Percentiles rank a stretch among this genome's conserved stretches.
Evolutionary conservation across 2,329 filamentous ascomycete species (phyloP).

Genomic region (Acephala macrosclerotiorum): DNA sequence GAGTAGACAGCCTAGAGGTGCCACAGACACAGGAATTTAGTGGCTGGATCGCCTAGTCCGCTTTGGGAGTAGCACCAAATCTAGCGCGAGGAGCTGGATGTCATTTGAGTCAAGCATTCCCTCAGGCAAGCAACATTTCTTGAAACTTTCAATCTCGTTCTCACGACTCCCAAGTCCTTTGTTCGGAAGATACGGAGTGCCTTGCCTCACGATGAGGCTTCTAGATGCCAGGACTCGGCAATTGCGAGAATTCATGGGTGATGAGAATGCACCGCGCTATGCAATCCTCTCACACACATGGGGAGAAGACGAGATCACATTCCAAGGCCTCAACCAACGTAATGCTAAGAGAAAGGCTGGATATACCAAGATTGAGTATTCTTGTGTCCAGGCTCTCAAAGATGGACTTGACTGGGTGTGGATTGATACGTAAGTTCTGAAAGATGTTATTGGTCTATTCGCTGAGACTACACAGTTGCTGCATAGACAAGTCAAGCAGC

Average conservation of each 20-base stretch:
- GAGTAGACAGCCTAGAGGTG: too few species aligned
- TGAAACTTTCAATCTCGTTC: too few species aligned
- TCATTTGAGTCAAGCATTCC: too few species aligned
- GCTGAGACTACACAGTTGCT: conserved; percentile 5
- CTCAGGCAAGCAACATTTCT: too few species aligned
- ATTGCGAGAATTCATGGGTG: conserved; percentile 21
- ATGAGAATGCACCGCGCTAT: conserved; percentile 37
- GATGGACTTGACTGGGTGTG: conserved; percentile 22
- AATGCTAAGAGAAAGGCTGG: neutral
- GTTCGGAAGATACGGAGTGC: too few species aligned
- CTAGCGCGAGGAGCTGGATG: too few species aligned
- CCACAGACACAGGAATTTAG: too few species aligned
- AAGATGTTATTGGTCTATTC: neutral
- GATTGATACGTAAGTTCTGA: conserved; percentile 17
- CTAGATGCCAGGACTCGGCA: conserved; percentile 15
- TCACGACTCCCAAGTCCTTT: too few species aligned
- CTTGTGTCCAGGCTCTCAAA: conserved; percentile 17
- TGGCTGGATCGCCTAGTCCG: too few species aligned
- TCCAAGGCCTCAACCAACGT: conserved; percentile 13
- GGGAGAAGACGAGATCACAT: conserved; percentile 41
- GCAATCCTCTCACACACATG: conserved; percentile 52
- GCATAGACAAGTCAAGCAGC: conserved; percentile 28
- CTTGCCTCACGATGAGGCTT: conserved; percentile 17
- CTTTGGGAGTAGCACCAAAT: too few species aligned
- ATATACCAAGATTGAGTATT: conserved; percentile 18